Evolutionary conservation across 768 basidiomycete genomes (phyloP).

Genomic region (Tylopilus subfusipes): DNA sequence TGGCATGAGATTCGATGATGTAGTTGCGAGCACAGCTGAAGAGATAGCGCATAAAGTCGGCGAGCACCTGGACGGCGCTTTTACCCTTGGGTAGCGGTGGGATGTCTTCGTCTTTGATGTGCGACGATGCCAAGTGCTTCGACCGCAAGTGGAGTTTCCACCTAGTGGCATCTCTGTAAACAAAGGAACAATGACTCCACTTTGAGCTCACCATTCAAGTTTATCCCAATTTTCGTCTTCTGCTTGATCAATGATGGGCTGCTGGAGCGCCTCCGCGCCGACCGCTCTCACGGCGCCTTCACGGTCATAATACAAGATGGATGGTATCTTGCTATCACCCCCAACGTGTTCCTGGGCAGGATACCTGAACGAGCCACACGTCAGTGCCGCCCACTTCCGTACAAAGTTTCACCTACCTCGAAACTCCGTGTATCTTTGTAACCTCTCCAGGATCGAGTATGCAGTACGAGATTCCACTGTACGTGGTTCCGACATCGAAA

Average conservation of each 20-base stretch:
- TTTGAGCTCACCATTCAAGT: background rate
- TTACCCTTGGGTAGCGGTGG: slow-evolving; percentile 21
- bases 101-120: slow-evolving; percentile 20
- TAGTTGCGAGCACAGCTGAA: slow-evolving; percentile 21
- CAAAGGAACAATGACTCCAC: background rate
- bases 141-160: slow-evolving; percentile 33
- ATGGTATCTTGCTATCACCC: slow-evolving; percentile 48
- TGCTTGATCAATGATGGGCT: background rate
- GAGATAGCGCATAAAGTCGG: slow-evolving; percentile 28
- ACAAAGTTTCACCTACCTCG: slow-evolving; percentile 18
- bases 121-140: slow-evolving; percentile 21
- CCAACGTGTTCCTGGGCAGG: slow-evolving; percentile 46
- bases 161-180: background rate
- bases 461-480: slow-evolving; percentile 38
- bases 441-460: slow-evolving; percentile 35
- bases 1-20: slow-evolving; percentile 27
- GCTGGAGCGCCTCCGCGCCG: slow-evolving; percentile 36
- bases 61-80: slow-evolving; percentile 20
- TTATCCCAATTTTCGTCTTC: slow-evolving; percentile 4
- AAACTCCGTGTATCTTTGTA: slow-evolving; percentile 28
- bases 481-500: slow-evolving; percentile 45
- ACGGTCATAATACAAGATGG: slow-evolving; percentile 45
- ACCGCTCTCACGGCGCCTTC: slow-evolving; percentile 38
- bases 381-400: background rate
- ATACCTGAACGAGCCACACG: slow-evolving; percentile 29